A percentile compares a stretch with the other conserved stretches of the same genome.
phyloP scores from a whole-genome alignment of 495 filamentous ascomycete species.

The Melanomma pulvis-pyrius region DNA sequence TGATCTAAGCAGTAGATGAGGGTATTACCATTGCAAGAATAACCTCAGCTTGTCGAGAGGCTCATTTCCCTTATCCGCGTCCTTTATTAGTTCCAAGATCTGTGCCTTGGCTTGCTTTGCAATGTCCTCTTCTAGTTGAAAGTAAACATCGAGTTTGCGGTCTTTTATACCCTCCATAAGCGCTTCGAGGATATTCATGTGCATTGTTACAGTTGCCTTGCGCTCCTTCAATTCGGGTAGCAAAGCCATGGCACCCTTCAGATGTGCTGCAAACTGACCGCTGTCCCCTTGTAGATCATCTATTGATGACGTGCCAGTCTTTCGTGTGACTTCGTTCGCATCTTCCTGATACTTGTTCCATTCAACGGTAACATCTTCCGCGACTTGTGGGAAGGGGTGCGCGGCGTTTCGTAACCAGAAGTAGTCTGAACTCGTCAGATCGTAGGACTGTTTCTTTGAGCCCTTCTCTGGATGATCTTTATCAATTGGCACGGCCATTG shows the following conservation, averaged over 20 bases:
- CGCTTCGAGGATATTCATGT: slow-evolving; percentile 96
- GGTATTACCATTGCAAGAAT: slow-evolving; percentile 82
- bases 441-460: slow-evolving; percentile 80
- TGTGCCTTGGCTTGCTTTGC: slow-evolving; percentile 89
- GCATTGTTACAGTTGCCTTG: slow-evolving; percentile 91
- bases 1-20: neutral
- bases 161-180: slow-evolving; percentile 89
- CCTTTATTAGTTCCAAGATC: slow-evolving; percentile 84
- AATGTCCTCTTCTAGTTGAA: slow-evolving; percentile 92
- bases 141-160: slow-evolving; percentile 93
- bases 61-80: slow-evolving; percentile 77
- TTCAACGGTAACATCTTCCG: slow-evolving; percentile 92
- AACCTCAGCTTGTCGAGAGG: slow-evolving; percentile 85
- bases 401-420: slow-evolving; percentile 97
- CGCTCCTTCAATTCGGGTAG: slow-evolving; percentile 90
- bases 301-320: slow-evolving; percentile 88
- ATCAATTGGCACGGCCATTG: slow-evolving; percentile 78
- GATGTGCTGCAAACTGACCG: slow-evolving; percentile 84
- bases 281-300: slow-evolving; percentile 92
- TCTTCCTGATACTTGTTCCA: slow-evolving; percentile 95
- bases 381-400: slow-evolving; percentile 91
- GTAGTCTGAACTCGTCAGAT: slow-evolving; percentile 88
- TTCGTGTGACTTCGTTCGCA: slow-evolving; percentile 89
- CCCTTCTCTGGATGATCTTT: slow-evolving; percentile 72
- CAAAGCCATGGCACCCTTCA: slow-evolving; percentile 92